Evolutionary conservation across 441 rosid species (phyloP).

Genomic region (Melianthus villosus): DNA sequence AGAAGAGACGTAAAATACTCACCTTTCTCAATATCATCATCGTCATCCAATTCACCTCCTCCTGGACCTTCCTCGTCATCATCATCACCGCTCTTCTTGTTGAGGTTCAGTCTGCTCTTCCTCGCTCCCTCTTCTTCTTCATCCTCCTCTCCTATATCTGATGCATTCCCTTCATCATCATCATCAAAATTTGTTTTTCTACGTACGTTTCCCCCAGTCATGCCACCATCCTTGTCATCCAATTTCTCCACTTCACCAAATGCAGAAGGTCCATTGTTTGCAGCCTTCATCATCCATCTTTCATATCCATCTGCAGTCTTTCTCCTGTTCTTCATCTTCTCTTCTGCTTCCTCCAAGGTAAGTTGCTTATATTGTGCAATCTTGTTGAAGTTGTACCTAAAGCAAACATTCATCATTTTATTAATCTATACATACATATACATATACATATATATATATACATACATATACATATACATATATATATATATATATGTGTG

Average conservation of each 20-base stretch:
- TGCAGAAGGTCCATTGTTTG: slow-evolving; percentile 71
- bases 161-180: slow-evolving; percentile 68
- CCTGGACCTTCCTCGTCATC: slow-evolving; percentile 89
- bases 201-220: slow-evolving; percentile 49
- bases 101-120: slow-evolving; percentile 70
- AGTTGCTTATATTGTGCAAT: slow-evolving; percentile 84
- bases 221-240: slow-evolving; percentile 53
- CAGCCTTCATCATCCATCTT: slow-evolving; percentile 99
- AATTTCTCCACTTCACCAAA: slow-evolving; percentile 64
- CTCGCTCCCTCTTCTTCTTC: slow-evolving; percentile 81
- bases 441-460: too few relatives aligned
- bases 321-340: slow-evolving; percentile 85
- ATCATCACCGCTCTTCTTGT: slow-evolving; percentile 49
- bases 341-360: slow-evolving; percentile 93
- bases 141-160: slow-evolving; percentile 86
- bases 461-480: too few relatives aligned
- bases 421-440: too few relatives aligned
- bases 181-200: slow-evolving; percentile 48
- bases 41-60: slow-evolving; percentile 90
- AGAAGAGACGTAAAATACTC: slow-evolving; percentile 7
- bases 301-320: slow-evolving; percentile 93
- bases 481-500: too few relatives aligned
- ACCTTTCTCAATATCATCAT: slow-evolving; percentile 93
- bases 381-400: too few relatives aligned
- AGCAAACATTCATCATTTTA: too few relatives aligned